Conservation (phyloP, 1,284 basidiomycete species). For the Boletus nobilissimus region DNA sequence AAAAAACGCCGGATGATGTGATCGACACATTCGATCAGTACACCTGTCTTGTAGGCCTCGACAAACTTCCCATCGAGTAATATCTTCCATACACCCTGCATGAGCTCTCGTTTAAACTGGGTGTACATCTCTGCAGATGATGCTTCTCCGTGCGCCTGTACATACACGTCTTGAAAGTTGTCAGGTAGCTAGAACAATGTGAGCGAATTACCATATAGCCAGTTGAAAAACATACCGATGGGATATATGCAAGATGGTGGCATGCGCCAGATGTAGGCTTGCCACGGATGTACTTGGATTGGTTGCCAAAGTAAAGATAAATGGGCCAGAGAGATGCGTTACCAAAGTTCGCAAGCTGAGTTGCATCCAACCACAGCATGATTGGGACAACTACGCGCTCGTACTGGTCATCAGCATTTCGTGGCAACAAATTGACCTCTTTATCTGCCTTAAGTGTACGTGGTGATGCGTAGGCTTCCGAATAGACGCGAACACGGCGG, state of each 20-base stretch:
- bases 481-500: background rate
- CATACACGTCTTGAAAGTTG: background rate
- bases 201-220: background rate
- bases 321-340: constrained; percentile 43
- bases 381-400: constrained; percentile 33
- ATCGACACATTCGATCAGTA: no score
- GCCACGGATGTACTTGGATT: constrained; percentile 20
- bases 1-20: no score
- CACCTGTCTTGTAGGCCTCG: no score
- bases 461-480: background rate
- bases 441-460: background rate
- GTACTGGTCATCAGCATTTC: constrained; percentile 16
- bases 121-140: no score
- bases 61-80: no score
- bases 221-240: background rate
- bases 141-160: background rate
- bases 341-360: constrained; percentile 43
- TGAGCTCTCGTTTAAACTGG: no score
- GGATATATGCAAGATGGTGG: constrained; percentile 49
- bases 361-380: constrained; percentile 37
- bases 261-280: constrained; percentile 28
- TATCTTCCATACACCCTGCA: no score
- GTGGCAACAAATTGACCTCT: constrained; percentile 28
- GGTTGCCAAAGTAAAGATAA: constrained; percentile 44
- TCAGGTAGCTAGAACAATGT: background rate